Base-by-base conservation (phyloP, 1,284 basidiomycete genomes). In the Pseudozyma sp. region DNA sequence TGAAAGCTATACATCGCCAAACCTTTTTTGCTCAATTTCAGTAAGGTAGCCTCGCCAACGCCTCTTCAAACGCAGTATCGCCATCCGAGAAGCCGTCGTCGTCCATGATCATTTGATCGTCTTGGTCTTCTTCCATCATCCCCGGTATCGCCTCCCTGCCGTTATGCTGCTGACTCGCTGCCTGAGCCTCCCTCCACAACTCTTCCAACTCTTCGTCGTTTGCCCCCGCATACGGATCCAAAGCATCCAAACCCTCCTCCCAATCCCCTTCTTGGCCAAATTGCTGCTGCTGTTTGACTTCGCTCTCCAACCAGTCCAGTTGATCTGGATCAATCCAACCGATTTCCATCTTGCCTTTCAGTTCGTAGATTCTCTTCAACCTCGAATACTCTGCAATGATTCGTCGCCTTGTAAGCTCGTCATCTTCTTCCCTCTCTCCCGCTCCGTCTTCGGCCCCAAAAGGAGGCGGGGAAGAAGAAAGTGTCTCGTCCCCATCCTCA, bases 301-400 rank as follows among this genome's bases (percentile, higher is more conserved):
- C 25, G 25, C 25, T 19, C 31, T 77, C 70, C 12, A 77, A 48
- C 67, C 72, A 77, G 5, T 25, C 39, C 16, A 76, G 25, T 35
- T 76, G 65, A 52, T 76, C 74, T 16, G 74, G 65, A 49, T 72
- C 64, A 39, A 77, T 62, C 75, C 75, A 77, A 1, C 74, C 74
- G 16, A 76, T 66, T 51, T 76, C 74, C 31, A 65, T 19, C 31
- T 72, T 58, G 0, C 74, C 74, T 19, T 68, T 76, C 19, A 66
- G 18, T 47, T 76, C 74, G 45, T 76, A 71, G 45, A 68, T 59
- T 9, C 74, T 34, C 40, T 72, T 76, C 44, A 76, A 45, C 18
- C 74, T 35, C 0, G 61, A 44, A 19, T 77, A 77, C 45, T 77
- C 75, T n/a, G 71, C 60, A 14, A 73, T 52, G 44, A 77, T 70